Percentiles rank a stretch among this genome's conserved stretches.
phyloP scores from a whole-genome alignment of 2,329 filamentous ascomycete species.

The Didymella glomerata region DNA sequence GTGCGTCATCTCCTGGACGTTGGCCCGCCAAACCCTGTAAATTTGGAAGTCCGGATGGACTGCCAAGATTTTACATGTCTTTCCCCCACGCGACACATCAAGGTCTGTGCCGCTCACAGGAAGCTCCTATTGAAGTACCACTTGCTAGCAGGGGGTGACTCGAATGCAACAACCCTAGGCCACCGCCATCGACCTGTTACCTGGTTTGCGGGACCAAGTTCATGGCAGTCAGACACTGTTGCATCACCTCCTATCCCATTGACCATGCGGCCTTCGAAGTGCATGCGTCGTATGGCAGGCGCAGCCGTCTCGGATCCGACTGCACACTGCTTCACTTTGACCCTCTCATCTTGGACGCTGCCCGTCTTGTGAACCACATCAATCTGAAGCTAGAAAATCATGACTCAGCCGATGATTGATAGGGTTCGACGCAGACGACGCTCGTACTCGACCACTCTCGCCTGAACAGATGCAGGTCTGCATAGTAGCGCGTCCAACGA shows the following conservation, averaged over 20 bases:
- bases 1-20: conserved; percentile 43
- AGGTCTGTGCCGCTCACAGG: conserved; percentile 30
- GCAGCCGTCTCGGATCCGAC: conserved; percentile 21
- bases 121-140: conserved; percentile 20
- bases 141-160: conserved; percentile 25
- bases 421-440: background rate
- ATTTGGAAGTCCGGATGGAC: conserved; percentile 25
- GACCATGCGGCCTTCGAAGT: conserved; percentile 24
- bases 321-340: conserved; percentile 5
- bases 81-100: conserved; percentile 39
- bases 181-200: conserved; percentile 23
- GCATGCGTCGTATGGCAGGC: conserved; percentile 24
- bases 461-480: conserved; percentile 2
- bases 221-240: conserved; percentile 35
- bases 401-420: conserved; percentile 13
- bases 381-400: background rate
- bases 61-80: conserved; percentile 40
- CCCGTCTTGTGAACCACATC: background rate
- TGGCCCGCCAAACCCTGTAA: conserved; percentile 30
- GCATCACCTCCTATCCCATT: conserved; percentile 27
- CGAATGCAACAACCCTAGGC: conserved; percentile 17
- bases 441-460: background rate
- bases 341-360: conserved; percentile 6
- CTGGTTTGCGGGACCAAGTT: conserved; percentile 25
- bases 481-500: conserved; percentile 24